phyloP scores from a whole-genome alignment of 306 rosid genomes.

The Hylodesmum podocarpum region DNA sequence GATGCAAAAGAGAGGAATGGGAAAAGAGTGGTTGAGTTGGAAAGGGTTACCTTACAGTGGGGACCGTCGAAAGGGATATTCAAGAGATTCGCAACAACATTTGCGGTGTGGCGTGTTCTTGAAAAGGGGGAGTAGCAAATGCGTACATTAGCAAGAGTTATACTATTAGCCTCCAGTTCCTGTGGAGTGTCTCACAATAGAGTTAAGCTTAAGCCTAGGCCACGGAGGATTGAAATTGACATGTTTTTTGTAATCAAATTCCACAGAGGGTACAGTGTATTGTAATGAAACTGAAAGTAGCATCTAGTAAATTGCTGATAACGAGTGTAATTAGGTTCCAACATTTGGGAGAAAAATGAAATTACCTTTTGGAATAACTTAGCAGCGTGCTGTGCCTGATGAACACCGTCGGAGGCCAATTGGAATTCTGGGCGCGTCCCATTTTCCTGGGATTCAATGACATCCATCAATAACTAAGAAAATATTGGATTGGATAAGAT shows the following conservation, averaged over 20 bases:
- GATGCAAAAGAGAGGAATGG: background rate
- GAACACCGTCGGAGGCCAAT: constrained; percentile 69
- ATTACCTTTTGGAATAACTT: constrained; percentile 56
- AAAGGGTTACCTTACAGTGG: constrained; percentile 69
- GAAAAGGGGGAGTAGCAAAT: constrained; percentile 88
- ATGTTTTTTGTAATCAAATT: background rate
- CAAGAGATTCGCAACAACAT: constrained; percentile 55
- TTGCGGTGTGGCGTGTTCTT: constrained; percentile 74
- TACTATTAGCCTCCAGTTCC: constrained; percentile 56
- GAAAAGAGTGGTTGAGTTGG: background rate
- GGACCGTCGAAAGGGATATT: constrained; percentile 63
- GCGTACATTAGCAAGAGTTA: constrained; percentile 58
- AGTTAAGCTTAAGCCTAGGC: background rate
- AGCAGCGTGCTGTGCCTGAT: constrained; percentile 70
- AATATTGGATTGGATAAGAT: background rate
- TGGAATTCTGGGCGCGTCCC: constrained; percentile 69
- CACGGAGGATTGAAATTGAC: background rate
- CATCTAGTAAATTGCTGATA: background rate
- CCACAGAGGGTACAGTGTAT: background rate
- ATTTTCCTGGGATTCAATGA: constrained; percentile 56
- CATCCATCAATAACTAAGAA: background rate
- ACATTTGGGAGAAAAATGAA: background rate
- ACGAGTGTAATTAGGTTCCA: background rate
- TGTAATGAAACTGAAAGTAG: no score
- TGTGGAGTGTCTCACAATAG: constrained; percentile 16